These are phyloP conservation scores for Nidula microcarpa DNA, from an alignment of 768 basidiomycete species.

Conservation along the genomic window DNA sequence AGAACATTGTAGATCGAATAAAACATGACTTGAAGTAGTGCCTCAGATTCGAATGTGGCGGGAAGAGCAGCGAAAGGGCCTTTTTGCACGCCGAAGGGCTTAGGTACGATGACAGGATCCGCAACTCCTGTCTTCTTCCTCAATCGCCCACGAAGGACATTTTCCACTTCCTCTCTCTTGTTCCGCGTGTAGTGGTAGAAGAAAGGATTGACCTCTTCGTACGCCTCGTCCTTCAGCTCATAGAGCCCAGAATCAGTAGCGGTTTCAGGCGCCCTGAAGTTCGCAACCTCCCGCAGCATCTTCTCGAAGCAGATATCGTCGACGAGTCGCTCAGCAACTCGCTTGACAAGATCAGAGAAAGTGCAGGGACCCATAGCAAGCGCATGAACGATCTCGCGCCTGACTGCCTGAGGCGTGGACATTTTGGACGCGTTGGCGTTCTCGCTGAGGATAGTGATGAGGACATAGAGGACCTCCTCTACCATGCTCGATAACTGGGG, in stretches of 20 bases:
- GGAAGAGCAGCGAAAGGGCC: constrained; percentile 72
- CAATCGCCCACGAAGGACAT: constrained; percentile 60
- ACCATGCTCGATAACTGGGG: constrained; percentile 79
- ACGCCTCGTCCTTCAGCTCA: constrained; percentile 78
- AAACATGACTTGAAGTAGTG: constrained; percentile 79
- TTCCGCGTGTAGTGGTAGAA: constrained; percentile 96
- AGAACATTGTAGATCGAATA: constrained; percentile 77
- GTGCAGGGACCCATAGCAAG: constrained; percentile 85
- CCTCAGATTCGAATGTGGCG: constrained; percentile 63
- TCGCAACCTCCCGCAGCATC: constrained; percentile 74
- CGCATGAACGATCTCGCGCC: constrained; percentile 86
- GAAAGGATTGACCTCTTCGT: constrained; percentile 90
- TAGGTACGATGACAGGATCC: constrained; percentile 77
- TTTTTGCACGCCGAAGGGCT: constrained; percentile 54
- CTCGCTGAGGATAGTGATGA: constrained; percentile 87
- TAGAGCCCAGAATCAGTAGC: constrained; percentile 82
- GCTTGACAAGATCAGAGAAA: constrained; percentile 88
- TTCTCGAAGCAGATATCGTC: constrained; percentile 83
- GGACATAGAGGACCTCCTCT: constrained; percentile 85
- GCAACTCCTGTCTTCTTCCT: constrained; percentile 59
- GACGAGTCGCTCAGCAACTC: constrained; percentile 84
- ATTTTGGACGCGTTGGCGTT: constrained; percentile 69
- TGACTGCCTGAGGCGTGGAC: constrained; percentile 58
- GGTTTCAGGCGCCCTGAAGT: constrained; percentile 77
- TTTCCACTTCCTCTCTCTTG: constrained; percentile 88